Conservation (phyloP, 495 filamentous ascomycete genomes). For the Aspergillus nidulans region DNA sequence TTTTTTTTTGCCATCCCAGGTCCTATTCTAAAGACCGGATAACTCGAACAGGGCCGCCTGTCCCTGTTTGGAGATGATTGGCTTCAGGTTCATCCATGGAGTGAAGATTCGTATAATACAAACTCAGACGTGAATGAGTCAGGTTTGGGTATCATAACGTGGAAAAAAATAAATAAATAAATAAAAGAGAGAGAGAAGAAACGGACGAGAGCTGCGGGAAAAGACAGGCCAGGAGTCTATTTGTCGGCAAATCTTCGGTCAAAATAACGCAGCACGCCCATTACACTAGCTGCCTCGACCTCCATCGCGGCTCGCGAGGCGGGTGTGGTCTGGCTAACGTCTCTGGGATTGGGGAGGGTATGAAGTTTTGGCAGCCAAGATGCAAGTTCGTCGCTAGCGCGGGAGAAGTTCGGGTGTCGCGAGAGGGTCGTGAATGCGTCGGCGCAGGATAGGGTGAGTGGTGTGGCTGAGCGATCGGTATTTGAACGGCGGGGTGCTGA, state of each 20-base stretch:
- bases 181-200: conserved; percentile 5
- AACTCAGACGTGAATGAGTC: conserved; percentile 34
- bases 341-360: conserved; percentile 47
- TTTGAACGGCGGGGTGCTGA: conserved; percentile 7
- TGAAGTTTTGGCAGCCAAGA: conserved; percentile 72
- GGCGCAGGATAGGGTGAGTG: conserved; percentile 57
- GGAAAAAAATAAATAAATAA: conserved; percentile 21
- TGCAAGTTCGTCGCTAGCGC: conserved; percentile 68
- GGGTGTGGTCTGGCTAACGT: conserved; percentile 21
- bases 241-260: conserved; percentile 66
- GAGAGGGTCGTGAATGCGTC: conserved; percentile 80
- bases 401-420: conserved; percentile 73
- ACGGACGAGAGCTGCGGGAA: background rate
- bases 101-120: conserved; percentile 22
- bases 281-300: conserved; percentile 81
- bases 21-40: background rate
- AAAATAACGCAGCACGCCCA: conserved; percentile 78
- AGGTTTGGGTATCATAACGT: conserved; percentile 40
- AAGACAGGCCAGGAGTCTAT: conserved; percentile 15
- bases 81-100: background rate
- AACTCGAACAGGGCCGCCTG: background rate
- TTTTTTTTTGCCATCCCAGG: background rate
- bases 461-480: conserved; percentile 21
- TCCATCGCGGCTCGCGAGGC: conserved; percentile 59
- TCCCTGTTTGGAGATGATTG: background rate